These are phyloP conservation scores for Parastagonospora nodorum DNA, from an alignment of 2,329 filamentous ascomycete genomes.

Conservation along the genomic window DNA sequence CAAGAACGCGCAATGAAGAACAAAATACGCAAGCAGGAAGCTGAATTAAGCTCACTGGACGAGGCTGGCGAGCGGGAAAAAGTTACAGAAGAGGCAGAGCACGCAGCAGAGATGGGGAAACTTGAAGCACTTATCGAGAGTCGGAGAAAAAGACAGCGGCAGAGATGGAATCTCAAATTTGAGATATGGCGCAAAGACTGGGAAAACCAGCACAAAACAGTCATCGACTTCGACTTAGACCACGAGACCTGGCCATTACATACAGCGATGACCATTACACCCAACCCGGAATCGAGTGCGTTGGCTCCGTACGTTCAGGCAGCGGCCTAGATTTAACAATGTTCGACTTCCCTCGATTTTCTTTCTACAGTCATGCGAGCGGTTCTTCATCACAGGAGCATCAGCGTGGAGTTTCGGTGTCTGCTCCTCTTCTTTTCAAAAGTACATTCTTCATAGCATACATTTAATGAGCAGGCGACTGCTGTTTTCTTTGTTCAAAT, in stretches of 20 bases:
- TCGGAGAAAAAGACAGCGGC: slow-evolving; percentile 38
- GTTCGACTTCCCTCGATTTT: neutral
- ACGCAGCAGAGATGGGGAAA: slow-evolving; percentile 39
- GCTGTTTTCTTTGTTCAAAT: neutral
- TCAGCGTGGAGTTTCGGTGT: neutral
- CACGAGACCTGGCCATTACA: slow-evolving; percentile 39
- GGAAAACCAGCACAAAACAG: slow-evolving; percentile 33
- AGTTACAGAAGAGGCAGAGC: slow-evolving; percentile 37
- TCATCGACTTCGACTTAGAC: slow-evolving; percentile 26
- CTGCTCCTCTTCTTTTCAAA: neutral
- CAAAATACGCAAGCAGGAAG: slow-evolving; percentile 46
- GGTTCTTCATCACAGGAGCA: neutral
- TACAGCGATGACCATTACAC: slow-evolving; percentile 11
- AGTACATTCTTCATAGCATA: neutral
- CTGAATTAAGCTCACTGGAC: slow-evolving; percentile 46
- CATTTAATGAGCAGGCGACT: neutral
- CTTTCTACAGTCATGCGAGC: neutral
- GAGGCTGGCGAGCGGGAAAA: slow-evolving; percentile 41
- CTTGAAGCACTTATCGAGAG: slow-evolving; percentile 40
- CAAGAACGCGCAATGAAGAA: slow-evolving; percentile 48
- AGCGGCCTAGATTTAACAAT: slow-evolving; percentile 3
- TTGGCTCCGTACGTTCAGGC: slow-evolving; percentile 24
- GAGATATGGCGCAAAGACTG: slow-evolving; percentile 47
- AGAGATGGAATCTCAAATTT: slow-evolving; percentile 48
- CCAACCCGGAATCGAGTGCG: slow-evolving; percentile 27